Evolutionary conservation across 306 rosid species (phyloP), one percentile per base, ranked within the genome.

Genomic region (Medicago arabica): DNA sequence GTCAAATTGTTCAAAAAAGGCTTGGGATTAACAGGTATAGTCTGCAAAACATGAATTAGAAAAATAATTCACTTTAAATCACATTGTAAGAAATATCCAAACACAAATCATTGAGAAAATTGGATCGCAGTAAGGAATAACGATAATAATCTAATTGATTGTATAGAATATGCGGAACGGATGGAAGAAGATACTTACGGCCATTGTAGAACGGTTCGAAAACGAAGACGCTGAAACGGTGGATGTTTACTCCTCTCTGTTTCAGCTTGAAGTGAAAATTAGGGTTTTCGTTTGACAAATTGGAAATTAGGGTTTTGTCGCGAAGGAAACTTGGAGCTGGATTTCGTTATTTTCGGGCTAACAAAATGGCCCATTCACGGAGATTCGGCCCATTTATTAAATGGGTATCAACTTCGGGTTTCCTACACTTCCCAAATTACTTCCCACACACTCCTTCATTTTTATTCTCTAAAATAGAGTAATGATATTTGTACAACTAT

Each of bases 1-100:
- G 89, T 85, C 86, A 85, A 82, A 82, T 85, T 85, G 81, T 85
- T 85, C 86, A 85, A 73, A 84, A 85, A 85, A 31, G 89, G 89
- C 64, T 85, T 85, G 49, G 89, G 89, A 31, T 85, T 85, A 64
- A 85, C 89, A 54, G 89, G 89, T 67, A 85, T 82, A 21, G 89
- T 85, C 89, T 85, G 83, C 83, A 69, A 62, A 75, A 55, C 36
- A 66, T 2, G 8, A 74, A 36, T 59, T 34, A 62, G 12, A 73
- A 68, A 40, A 73, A 49, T 8, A 68, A 74, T 8, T 49, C 16
- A 64, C 17, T 71, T 14, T 8, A 68, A 74, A 6, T 55, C 16
- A 64, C 17, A 75, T 14, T 19, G 10, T 43, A 18, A 1, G 2
- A 21, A 69, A 16, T 18, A 5, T 31, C 49, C 0, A 53, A 14